Conservation (phyloP, 2,329 filamentous ascomycete genomes). For the Beauveria rudraprayagi region DNA sequence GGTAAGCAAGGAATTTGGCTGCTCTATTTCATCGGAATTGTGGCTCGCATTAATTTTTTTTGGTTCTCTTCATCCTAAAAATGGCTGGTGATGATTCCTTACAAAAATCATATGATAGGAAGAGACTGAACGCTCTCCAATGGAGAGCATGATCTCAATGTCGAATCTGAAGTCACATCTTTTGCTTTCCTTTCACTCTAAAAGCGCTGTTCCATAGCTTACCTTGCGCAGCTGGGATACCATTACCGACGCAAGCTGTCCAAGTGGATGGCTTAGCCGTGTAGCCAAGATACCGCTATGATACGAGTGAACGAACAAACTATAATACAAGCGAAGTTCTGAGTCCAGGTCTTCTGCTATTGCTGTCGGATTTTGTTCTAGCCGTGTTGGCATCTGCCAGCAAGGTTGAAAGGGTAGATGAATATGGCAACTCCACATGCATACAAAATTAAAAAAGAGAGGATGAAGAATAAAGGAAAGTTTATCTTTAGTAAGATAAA, state of each 20-base stretch:
- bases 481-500: too few species aligned
- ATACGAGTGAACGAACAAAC: neutral
- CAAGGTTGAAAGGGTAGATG: too few species aligned
- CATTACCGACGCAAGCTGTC: neutral
- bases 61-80: slow-evolving; percentile 26
- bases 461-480: neutral
- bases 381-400: too few species aligned
- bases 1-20: slow-evolving; percentile 17
- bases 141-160: slow-evolving; percentile 54
- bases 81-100: slow-evolving; percentile 55
- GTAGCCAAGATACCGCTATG: neutral
- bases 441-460: neutral
- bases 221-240: neutral
- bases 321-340: too few species aligned
- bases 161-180: slow-evolving; percentile 50
- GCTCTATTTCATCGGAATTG: slow-evolving; percentile 17
- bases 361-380: neutral
- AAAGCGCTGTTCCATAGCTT: neutral
- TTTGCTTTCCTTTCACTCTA: neutral
- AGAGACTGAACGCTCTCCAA: slow-evolving; percentile 54
- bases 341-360: too few species aligned
- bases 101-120: slow-evolving; percentile 54
- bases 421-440: neutral
- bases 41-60: slow-evolving; percentile 17
- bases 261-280: neutral